Percentiles rank a stretch among this genome's conserved stretches.
Evolutionary conservation across 768 basidiomycete species (phyloP).

Genomic region (Hygrophorus pudorinus): DNA sequence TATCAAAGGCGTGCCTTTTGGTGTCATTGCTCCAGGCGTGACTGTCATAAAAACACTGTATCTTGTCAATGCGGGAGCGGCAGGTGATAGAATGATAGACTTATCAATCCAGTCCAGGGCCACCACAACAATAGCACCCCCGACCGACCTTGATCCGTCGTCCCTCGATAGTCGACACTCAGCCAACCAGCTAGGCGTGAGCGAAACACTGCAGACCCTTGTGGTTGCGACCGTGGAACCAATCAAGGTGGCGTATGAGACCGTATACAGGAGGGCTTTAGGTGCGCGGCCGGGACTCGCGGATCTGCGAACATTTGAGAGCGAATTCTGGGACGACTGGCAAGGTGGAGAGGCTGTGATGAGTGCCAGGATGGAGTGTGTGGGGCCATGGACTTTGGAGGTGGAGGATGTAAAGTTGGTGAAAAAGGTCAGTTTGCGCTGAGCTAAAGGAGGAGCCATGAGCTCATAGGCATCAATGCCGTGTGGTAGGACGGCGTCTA

Average conservation of each 20-base stretch:
- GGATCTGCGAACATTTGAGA: slow-evolving; percentile 45
- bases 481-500: slow-evolving; percentile 28
- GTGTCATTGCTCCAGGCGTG: slow-evolving; percentile 48
- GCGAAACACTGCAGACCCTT: slow-evolving; percentile 61
- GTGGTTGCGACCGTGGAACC: slow-evolving; percentile 57
- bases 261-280: slow-evolving; percentile 41
- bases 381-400: slow-evolving; percentile 46
- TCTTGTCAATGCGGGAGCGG: slow-evolving; percentile 49
- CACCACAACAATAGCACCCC: slow-evolving; percentile 11
- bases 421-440: slow-evolving; percentile 28
- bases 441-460: slow-evolving; percentile 9
- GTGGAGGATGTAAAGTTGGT: slow-evolving; percentile 39
- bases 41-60: slow-evolving; percentile 52
- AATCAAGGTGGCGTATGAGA: slow-evolving; percentile 42
- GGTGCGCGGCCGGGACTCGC: slow-evolving; percentile 35
- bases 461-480: slow-evolving; percentile 3
- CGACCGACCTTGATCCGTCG: slow-evolving; percentile 11
- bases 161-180: slow-evolving; percentile 12
- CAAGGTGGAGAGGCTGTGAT: slow-evolving; percentile 51
- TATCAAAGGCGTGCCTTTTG: slow-evolving; percentile 65
- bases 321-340: slow-evolving; percentile 40
- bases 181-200: slow-evolving; percentile 22
- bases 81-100: slow-evolving; percentile 69
- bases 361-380: slow-evolving; percentile 37
- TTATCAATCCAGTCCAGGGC: slow-evolving; percentile 64